phyloP scores from a whole-genome alignment of 2,329 filamentous ascomycete genomes.

The Pseudogymnoascus sp. region DNA sequence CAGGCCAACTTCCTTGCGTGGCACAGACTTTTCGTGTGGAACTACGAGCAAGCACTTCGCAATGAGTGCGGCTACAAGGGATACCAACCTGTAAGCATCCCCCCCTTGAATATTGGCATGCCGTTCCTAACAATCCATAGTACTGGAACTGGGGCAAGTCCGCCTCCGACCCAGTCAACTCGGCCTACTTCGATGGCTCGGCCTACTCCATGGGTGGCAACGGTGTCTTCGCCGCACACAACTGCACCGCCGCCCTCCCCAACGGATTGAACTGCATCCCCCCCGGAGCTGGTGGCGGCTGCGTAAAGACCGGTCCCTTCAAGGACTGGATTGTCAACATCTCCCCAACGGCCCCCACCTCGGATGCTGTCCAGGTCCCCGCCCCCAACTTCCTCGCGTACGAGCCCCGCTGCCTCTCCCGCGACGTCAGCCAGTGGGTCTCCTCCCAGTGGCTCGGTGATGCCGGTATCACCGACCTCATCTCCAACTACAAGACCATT shows the following conservation, averaged over 20 bases:
- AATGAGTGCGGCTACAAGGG: slow-evolving; percentile 38
- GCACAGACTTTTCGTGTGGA: slow-evolving; percentile 36
- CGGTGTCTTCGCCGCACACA: slow-evolving; percentile 31
- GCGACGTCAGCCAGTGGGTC: slow-evolving; percentile 34
- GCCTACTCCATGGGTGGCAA: slow-evolving; percentile 44
- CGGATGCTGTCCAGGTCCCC: slow-evolving; percentile 29
- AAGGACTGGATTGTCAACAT: slow-evolving; percentile 34
- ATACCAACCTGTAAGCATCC: slow-evolving; percentile 36
- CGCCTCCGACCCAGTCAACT: slow-evolving; percentile 35
- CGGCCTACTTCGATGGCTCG: slow-evolving; percentile 49
- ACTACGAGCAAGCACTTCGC: slow-evolving; percentile 35
- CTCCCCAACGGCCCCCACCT: slow-evolving; percentile 39
- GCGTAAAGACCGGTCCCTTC: slow-evolving; percentile 42
- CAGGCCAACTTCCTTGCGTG: slow-evolving; percentile 34
- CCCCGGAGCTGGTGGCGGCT: slow-evolving; percentile 49
- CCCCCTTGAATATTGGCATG: slow-evolving; percentile 37
- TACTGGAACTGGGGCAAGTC: slow-evolving; percentile 19
- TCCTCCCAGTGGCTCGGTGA: slow-evolving; percentile 31
- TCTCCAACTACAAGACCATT: slow-evolving; percentile 33
- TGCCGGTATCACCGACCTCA: slow-evolving; percentile 29
- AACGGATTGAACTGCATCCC: slow-evolving; percentile 29
- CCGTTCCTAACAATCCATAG: background rate
- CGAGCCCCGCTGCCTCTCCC: slow-evolving; percentile 38
- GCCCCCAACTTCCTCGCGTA: slow-evolving; percentile 28
- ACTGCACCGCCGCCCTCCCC: slow-evolving; percentile 23